Conservation (phyloP, 768 basidiomycete species). For the Russula lepida region DNA sequence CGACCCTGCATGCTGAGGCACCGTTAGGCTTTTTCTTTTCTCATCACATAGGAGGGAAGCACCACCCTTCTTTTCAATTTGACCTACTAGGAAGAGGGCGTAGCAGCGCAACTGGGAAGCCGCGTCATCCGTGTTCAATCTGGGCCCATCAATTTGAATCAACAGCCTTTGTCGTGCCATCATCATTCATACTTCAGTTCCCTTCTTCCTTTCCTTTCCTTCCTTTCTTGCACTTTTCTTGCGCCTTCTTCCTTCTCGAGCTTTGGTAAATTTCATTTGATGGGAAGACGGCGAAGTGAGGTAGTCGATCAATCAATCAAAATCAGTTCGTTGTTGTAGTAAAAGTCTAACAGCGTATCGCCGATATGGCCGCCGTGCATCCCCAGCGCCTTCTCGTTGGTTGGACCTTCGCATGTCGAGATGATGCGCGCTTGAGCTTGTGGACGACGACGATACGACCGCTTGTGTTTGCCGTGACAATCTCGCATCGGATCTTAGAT, state of each 20-base stretch:
- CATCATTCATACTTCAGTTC: background rate
- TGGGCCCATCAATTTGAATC: background rate
- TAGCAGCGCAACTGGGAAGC: background rate
- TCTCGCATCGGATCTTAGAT: background rate
- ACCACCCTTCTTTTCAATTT: background rate
- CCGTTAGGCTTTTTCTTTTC: background rate
- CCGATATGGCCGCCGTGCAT: constrained; percentile 1
- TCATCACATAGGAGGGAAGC: background rate
- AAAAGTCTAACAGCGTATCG: background rate
- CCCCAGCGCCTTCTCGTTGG: background rate
- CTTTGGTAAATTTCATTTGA: constrained; percentile 3
- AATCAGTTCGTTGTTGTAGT: background rate
- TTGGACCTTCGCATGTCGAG: background rate
- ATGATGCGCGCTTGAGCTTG: background rate
- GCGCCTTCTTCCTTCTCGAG: background rate
- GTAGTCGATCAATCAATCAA: constrained; percentile 2
- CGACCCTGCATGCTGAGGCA: background rate
- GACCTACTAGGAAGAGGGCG: background rate
- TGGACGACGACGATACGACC: background rate
- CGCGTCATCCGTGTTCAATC: background rate
- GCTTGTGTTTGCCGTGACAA: background rate
- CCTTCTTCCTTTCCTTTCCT: background rate
- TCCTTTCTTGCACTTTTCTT: too few relatives aligned
- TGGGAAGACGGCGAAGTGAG: background rate
- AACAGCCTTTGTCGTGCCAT: background rate